Percentiles rank a stretch among this genome's conserved stretches.
These are phyloP conservation scores for Neofusicoccum laricinum DNA, from an alignment of 2,329 filamentous ascomycete species.

Conservation along the genomic window DNA sequence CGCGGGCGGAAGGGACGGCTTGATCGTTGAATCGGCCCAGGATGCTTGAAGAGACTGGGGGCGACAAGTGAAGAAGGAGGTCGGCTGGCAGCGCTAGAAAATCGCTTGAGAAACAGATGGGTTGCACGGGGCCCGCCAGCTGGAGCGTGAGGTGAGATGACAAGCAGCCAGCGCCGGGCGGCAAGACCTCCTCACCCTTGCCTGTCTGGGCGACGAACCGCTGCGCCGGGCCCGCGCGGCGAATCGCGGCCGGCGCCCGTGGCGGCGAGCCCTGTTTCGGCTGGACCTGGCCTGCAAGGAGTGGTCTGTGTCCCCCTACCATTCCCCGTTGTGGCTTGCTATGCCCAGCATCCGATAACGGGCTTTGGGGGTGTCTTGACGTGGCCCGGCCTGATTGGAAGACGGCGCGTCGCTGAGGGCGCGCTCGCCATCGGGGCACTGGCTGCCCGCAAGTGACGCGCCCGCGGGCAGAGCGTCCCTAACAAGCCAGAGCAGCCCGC, in stretches of 20 bases:
- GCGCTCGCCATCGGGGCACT: neutral
- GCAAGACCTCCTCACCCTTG: constrained; percentile 13
- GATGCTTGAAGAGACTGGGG: constrained; percentile 10
- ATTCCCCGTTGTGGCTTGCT: constrained; percentile 15
- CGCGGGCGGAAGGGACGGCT: constrained; percentile 17
- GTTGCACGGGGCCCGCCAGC: constrained; percentile 12
- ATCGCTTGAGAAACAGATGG: constrained; percentile 16
- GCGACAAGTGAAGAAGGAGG: constrained; percentile 15
- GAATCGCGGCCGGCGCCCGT: neutral
- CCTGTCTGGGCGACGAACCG: constrained; percentile 2
- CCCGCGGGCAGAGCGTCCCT: neutral
- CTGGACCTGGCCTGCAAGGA: constrained; percentile 15
- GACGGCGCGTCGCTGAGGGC: constrained; percentile 2
- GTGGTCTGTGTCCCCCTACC: constrained; percentile 7
- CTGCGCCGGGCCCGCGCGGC: neutral
- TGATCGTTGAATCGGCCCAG: constrained; percentile 2
- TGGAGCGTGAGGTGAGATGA: constrained; percentile 17
- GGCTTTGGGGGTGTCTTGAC: constrained; percentile 13
- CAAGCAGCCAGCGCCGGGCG: constrained; percentile 13
- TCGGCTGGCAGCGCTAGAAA: constrained; percentile 15
- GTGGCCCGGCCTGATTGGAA: constrained; percentile 17
- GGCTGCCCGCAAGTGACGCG: neutral
- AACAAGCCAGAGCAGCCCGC: neutral
- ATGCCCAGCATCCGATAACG: constrained; percentile 17
- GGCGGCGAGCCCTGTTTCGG: constrained; percentile 12